A percentile compares a stretch with the other conserved stretches of the same genome.
Evolutionary conservation across 805 yeast species (phyloP).

Genomic region (Metschnikowia gelsemii): DNA sequence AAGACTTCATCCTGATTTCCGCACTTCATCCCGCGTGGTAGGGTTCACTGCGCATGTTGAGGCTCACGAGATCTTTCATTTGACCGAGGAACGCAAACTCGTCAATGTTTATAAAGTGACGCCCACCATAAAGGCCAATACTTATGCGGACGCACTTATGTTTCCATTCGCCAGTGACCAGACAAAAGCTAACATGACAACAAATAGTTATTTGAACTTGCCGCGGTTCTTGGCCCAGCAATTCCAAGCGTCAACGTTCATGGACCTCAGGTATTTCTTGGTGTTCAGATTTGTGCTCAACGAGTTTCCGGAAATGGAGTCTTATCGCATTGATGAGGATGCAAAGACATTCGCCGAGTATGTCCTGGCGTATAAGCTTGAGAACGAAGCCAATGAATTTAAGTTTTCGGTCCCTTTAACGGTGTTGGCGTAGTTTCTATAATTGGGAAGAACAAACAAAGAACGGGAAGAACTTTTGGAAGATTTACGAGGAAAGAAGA

Average conservation of each 20-base stretch:
- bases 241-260: slow-evolving; percentile 36
- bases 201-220: slow-evolving; percentile 22
- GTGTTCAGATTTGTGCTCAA: slow-evolving; percentile 38
- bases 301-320: slow-evolving; percentile 22
- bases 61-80: slow-evolving; percentile 40
- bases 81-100: slow-evolving; percentile 13
- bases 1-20: slow-evolving; percentile 22
- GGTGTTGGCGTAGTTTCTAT: slow-evolving; percentile 15
- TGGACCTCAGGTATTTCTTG: slow-evolving; percentile 37
- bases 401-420: slow-evolving; percentile 18
- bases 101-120: slow-evolving; percentile 36
- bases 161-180: slow-evolving; percentile 13
- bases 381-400: slow-evolving; percentile 19
- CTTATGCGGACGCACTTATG: slow-evolving; percentile 31
- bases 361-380: slow-evolving; percentile 15
- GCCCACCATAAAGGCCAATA: slow-evolving; percentile 33
- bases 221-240: slow-evolving; percentile 35
- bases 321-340: slow-evolving; percentile 10
- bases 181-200: slow-evolving; percentile 16
- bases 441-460: too few relatives aligned
- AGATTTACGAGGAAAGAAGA: too few relatives aligned
- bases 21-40: slow-evolving; percentile 25
- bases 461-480: too few relatives aligned
- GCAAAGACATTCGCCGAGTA: slow-evolving; percentile 16
- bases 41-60: slow-evolving; percentile 39